A percentile compares a stretch with the other conserved stretches of the same genome.
Conservation (phyloP, 495 filamentous ascomycete species). For the Talaromyces liani region DNA sequence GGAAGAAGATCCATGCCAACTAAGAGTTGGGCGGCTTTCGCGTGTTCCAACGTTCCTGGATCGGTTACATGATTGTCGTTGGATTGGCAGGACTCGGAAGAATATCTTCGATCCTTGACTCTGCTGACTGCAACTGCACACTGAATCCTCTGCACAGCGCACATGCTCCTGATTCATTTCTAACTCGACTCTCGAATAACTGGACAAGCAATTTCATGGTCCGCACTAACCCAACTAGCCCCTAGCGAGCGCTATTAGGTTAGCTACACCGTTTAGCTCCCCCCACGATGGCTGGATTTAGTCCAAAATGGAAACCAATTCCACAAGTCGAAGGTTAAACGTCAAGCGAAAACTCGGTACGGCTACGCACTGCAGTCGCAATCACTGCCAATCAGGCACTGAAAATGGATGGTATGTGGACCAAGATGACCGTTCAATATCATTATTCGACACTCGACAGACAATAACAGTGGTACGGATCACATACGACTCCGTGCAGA, state of each 20-base stretch:
- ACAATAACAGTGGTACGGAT: background rate
- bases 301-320: background rate
- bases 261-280: background rate
- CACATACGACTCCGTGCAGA: background rate
- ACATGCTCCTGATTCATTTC: background rate
- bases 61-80: background rate
- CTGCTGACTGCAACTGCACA: background rate
- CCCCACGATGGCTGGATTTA: background rate
- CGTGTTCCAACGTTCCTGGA: background rate
- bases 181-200: background rate
- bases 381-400: background rate
- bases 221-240: background rate
- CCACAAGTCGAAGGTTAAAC: background rate
- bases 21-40: background rate
- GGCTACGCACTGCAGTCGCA: background rate
- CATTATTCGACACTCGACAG: background rate
- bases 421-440: background rate
- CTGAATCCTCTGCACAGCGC: background rate
- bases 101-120: background rate
- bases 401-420: background rate
- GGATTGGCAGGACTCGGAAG: background rate
- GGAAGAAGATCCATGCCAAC: background rate
- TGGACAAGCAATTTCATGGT: background rate
- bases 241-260: background rate
- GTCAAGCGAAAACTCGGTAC: background rate